These are phyloP conservation scores for Saturnispora kantuleensis DNA, from an alignment of 805 yeast species.

Conservation along the genomic window DNA sequence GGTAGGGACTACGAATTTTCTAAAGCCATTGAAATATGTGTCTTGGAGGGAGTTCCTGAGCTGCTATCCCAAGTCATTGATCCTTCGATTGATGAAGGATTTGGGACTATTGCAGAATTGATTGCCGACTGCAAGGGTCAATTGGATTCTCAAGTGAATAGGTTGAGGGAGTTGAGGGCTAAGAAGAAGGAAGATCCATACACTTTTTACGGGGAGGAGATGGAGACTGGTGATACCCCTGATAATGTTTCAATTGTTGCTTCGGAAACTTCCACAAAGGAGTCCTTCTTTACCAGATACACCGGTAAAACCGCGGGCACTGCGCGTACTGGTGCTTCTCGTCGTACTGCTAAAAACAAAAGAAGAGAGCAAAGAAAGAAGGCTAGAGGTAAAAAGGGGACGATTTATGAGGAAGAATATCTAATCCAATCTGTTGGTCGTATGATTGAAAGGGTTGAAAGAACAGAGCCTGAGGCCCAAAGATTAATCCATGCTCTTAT, in stretches of 20 bases:
- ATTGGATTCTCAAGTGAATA: conserved; percentile 66
- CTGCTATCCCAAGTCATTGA: conserved; percentile 55
- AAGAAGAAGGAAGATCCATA: conserved; percentile 82
- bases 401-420: conserved; percentile 95
- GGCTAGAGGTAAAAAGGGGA: conserved; percentile 96
- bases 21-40: conserved; percentile 62
- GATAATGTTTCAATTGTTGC: conserved; percentile 94
- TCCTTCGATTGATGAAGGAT: conserved; percentile 74
- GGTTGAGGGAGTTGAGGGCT: conserved; percentile 75
- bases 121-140: conserved; percentile 91
- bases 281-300: conserved; percentile 88
- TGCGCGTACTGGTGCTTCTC: conserved; percentile 91
- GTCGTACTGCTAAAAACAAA: conserved; percentile 84
- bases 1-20: conserved; percentile 71
- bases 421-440: conserved; percentile 82
- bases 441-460: conserved; percentile 68
- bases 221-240: conserved; percentile 59
- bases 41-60: conserved; percentile 33
- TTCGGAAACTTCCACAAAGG: conserved; percentile 84
- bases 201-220: conserved; percentile 63
- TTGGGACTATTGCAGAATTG: conserved; percentile 77
- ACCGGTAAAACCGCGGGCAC: conserved; percentile 96
- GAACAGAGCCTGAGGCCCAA: conserved; percentile 65
- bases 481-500: conserved; percentile 66
- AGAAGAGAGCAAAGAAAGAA: conserved; percentile 92